Evolutionary conservation across 257 asterid genomes (phyloP), one percentile per base, ranked within the genome.

Genomic region (Nyctanthes arbortristis): DNA sequence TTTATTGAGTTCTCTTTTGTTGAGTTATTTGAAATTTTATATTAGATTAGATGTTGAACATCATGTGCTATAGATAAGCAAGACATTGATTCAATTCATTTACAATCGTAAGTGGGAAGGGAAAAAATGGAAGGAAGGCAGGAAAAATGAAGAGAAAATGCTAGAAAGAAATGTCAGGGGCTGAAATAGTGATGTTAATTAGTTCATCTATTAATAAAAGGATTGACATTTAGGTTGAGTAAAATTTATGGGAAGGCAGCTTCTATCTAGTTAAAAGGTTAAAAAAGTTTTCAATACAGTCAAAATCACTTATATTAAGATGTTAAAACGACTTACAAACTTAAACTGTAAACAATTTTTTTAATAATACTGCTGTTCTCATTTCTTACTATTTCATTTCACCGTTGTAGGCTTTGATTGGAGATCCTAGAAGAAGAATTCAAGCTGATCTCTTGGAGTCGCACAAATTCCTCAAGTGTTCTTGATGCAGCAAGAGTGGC

Each of bases 391-490:
- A 56, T 67, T 75, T 35, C 40, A 66, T 70, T 75, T 59, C 63
- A 36, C 78, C 56, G 37, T 55, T 1, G 30, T 71, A 93, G 97
- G 98, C 95, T 40, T 84, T 94, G 91, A 76, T 83, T 62, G 99
- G 99, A 67, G 97, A 94, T 73, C 99, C 99, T 33, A 84, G 99
- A 73, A 89, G 90, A 89, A 85, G 92, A 84, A 84, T 91, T 66
- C 99, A 94, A 72, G 65, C 81, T 47, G 99, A 94, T 79, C 97
- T 94, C 57, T 60, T 91, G 71, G 96, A 94, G 73, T 89, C 87
- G 31, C 75, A 66, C 74, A 85, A 81, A 59, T 68, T 84, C 75
- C 92, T 91, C 57, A 81, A 85, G 81, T 91, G 96, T 78, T 73
- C 80, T 66, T 94, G 97, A 82, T 91, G 99, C 87, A 79, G 84